These are phyloP conservation scores for Citrullus amarus DNA, from an alignment of 306 rosid species.

Conservation along the genomic window DNA sequence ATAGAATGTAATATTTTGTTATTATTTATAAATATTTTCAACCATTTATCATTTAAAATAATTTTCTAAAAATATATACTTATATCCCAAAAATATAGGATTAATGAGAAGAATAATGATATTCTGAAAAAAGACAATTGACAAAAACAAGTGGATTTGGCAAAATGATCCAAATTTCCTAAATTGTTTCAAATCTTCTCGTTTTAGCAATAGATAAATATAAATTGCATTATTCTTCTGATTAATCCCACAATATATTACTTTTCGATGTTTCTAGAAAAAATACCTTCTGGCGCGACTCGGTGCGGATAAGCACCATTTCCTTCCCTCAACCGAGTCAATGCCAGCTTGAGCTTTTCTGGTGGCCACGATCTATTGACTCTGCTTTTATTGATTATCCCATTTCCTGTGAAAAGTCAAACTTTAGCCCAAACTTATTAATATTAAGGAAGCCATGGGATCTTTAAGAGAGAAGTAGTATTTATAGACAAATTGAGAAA, in stretches of 20 bases:
- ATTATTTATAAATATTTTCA: too few species aligned
- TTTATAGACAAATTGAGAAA: too few species aligned
- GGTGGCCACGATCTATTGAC: conserved; percentile 5
- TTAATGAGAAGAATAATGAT: too few species aligned
- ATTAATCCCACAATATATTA: neutral
- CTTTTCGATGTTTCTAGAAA: neutral
- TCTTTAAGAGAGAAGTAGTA: too few species aligned
- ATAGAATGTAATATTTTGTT: too few species aligned
- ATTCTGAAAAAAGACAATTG: too few species aligned
- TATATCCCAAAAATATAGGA: too few species aligned
- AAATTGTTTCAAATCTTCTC: neutral
- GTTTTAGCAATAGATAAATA: neutral
- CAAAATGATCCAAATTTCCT: neutral
- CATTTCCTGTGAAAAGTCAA: neutral
- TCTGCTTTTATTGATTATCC: neutral
- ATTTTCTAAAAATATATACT: too few species aligned
- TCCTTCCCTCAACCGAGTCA: neutral
- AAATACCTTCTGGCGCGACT: neutral
- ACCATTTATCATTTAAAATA: too few species aligned
- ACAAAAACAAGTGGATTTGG: neutral
- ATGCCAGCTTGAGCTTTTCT: conserved; percentile 5
- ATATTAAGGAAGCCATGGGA: neutral
- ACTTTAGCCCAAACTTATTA: neutral
- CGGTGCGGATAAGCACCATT: neutral
- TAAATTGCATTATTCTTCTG: neutral